phyloP scores from a whole-genome alignment of 2,329 filamentous ascomycete genomes.

The Hymenoscyphus linearis region DNA sequence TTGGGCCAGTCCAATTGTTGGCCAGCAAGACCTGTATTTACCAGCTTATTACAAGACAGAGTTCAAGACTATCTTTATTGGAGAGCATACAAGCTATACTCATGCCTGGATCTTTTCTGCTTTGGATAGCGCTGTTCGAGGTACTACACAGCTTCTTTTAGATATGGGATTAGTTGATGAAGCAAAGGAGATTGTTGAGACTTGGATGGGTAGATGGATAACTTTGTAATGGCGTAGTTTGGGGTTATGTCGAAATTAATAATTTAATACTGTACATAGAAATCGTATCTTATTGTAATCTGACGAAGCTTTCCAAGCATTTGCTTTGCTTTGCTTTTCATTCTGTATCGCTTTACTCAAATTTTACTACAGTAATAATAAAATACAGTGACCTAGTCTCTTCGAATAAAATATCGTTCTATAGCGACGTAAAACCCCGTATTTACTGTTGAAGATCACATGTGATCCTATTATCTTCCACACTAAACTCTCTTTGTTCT shows the following conservation, averaged over 20 bases:
- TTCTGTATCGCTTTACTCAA: no score
- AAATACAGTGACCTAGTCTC: no score
- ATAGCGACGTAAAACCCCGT: no score
- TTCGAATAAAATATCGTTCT: no score
- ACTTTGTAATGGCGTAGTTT: background rate
- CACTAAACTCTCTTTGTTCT: no score
- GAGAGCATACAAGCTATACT: slow-evolving; percentile 66
- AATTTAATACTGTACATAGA: background rate
- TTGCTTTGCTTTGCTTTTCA: no score
- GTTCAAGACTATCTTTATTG: slow-evolving; percentile 56
- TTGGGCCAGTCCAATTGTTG: slow-evolving; percentile 56
- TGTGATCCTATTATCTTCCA: no score
- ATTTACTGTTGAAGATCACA: no score
- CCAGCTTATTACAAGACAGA: slow-evolving; percentile 70
- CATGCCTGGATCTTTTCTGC: slow-evolving; percentile 67
- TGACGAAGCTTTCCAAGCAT: no score
- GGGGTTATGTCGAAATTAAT: background rate
- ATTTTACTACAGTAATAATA: no score
- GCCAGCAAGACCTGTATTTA: slow-evolving; percentile 64
- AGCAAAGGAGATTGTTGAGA: slow-evolving; percentile 56
- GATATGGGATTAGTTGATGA: slow-evolving; percentile 64
- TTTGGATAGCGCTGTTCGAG: slow-evolving; percentile 61
- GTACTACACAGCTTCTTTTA: slow-evolving; percentile 58
- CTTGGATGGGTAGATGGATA: slow-evolving; percentile 64
- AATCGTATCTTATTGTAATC: background rate